Base-by-base conservation (phyloP, 108 stramenopile species). In the Asterionellopsis glacialis region DNA sequence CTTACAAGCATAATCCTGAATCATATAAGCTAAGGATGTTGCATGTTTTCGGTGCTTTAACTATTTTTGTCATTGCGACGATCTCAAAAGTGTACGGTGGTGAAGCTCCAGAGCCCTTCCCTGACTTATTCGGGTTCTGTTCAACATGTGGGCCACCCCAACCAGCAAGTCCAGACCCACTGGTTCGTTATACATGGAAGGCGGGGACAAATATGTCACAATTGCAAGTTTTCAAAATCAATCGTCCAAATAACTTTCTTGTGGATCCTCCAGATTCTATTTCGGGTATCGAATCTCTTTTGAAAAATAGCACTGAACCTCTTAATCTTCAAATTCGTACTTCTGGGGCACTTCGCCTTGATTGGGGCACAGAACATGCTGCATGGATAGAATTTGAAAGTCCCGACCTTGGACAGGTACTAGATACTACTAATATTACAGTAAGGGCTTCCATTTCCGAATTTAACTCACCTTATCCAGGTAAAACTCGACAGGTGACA, bases 291-390 rank as follows among this genome's bases (percentile, higher is more conserved):
- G 19, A 18, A 45, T 12, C 43, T 24, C 16, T 18, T 42, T 15
- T 23, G 2, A 9, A 50, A n/a, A 49, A 44, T 22, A 23, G 24
- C 27, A 12, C 40, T 53, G 9, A 47, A 28, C 13, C 28, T 67
- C 38, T 19, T 23, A 0, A 45, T 64, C 16, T 49, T 44, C 23
- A 42, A 45, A 63, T 69, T 57, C 49, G 54, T 44, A 41, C 18
- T 19, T 18, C 11, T 48, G n/a, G 14, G 41, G 0, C 16, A 10
- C 44, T 77, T 9, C 43, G 22, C 14, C 15, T 73, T 59, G 76
- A 77, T 54, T 77, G 68, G 68, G 76, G 76, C 12, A 63, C 68
- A 12, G 76, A 77, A 51, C 57, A 72, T 12, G 71, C 76, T 0
- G 72, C 61, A 14, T 77, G 76, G 76, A 57, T 77, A 28, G 76